Conservation (phyloP, 2,329 filamentous ascomycete species). For the Sarocladium oryzae region DNA sequence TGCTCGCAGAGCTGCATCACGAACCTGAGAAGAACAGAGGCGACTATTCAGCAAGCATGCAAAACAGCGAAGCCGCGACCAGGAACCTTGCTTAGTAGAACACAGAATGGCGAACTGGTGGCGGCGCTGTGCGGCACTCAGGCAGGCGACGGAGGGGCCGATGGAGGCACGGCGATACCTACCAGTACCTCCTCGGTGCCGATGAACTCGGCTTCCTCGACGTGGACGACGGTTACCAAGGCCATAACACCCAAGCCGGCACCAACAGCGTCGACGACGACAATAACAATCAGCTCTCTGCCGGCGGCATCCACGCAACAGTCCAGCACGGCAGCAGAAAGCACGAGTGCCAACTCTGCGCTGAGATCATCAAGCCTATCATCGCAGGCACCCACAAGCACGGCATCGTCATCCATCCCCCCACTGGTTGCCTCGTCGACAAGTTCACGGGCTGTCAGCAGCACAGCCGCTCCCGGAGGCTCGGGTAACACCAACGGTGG, state of each 20-base stretch:
- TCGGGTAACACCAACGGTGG: background rate
- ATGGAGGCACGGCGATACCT: background rate
- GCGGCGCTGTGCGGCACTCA: background rate
- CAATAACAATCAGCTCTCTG: background rate
- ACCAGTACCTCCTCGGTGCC: background rate
- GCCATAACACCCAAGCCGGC: constrained; percentile 5
- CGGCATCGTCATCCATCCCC: background rate
- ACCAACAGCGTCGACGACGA: background rate
- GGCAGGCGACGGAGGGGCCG: background rate
- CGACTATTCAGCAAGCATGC: constrained; percentile 18
- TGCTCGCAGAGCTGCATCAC: constrained; percentile 33
- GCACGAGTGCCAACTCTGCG: background rate
- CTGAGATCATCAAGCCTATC: background rate
- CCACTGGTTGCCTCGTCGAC: background rate
- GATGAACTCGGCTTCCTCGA: background rate
- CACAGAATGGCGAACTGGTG: background rate
- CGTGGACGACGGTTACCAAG: background rate
- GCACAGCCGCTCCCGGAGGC: background rate
- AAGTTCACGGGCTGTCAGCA: background rate
- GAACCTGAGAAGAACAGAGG: constrained; percentile 21
- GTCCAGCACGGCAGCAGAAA: background rate
- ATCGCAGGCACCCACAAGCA: background rate
- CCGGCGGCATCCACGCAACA: background rate
- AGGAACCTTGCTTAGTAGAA: constrained; percentile 5
- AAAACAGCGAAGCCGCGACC: background rate